phyloP scores from a whole-genome alignment of 805 yeast genomes.

The Saturnispora diversa region DNA sequence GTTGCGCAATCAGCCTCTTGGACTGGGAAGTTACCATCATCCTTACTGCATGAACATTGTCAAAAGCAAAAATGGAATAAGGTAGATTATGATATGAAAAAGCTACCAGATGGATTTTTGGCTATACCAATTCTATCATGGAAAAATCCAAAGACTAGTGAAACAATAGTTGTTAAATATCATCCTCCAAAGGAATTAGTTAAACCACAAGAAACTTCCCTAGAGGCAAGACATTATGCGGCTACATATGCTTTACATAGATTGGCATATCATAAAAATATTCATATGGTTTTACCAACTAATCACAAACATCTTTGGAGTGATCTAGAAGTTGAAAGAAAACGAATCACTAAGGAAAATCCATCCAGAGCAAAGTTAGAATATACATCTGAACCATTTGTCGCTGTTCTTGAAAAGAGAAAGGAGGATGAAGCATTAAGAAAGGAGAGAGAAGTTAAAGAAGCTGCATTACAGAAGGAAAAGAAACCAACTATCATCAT shows the following conservation, averaged over 20 bases:
- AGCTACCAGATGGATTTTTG: constrained; percentile 42
- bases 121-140: constrained; percentile 60
- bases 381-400: constrained; percentile 73
- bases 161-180: constrained; percentile 49
- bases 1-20: constrained; percentile 69
- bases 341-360: constrained; percentile 37
- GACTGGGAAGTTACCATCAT: constrained; percentile 93
- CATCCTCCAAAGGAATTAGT: constrained; percentile 44
- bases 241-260: constrained; percentile 85
- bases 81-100: constrained; percentile 66
- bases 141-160: constrained; percentile 77
- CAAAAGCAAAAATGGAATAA: constrained; percentile 87
- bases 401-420: constrained; percentile 49
- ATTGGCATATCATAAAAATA: constrained; percentile 68
- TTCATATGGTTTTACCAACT: constrained; percentile 82
- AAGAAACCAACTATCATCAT: constrained; percentile 41
- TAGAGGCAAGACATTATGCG: constrained; percentile 84
- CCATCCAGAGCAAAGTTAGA: constrained; percentile 40
- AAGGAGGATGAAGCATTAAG: constrained; percentile 35
- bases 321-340: constrained; percentile 55
- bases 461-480: constrained; percentile 43
- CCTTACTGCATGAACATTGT: constrained; percentile 76
- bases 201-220: constrained; percentile 65
- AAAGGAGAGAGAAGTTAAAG: constrained; percentile 40
- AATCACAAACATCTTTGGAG: constrained; percentile 76